Conservation (phyloP, 2,329 filamentous ascomycete species). For the Colletotrichum sp. region DNA sequence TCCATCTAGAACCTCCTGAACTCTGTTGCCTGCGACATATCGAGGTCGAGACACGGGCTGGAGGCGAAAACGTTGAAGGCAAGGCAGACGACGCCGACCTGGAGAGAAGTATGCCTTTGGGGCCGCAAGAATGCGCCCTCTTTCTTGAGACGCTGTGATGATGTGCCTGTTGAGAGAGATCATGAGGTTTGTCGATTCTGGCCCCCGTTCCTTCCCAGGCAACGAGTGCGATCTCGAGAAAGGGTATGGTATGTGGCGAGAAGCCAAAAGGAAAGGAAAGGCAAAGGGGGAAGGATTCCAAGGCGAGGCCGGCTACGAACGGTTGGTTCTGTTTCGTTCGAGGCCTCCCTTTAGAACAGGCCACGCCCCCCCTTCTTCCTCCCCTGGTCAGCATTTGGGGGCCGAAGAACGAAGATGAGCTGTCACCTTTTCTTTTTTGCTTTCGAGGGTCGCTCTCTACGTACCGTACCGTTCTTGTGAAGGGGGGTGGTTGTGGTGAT, state of each 20-base stretch:
- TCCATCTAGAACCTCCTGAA: neutral
- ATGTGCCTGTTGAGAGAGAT: neutral
- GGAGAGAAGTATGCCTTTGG: neutral
- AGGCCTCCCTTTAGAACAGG: neutral
- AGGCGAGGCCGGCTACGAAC: neutral
- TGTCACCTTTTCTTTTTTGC: neutral
- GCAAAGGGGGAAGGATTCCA: neutral
- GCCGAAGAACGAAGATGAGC: neutral
- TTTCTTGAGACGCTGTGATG: neutral
- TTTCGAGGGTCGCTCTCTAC: neutral
- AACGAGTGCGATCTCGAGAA: neutral
- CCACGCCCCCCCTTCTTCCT: neutral
- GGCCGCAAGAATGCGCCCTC: neutral
- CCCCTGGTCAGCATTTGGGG: neutral
- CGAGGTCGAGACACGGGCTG: neutral
- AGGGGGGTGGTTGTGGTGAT: neutral
- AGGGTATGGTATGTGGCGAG: neutral
- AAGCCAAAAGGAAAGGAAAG: neutral
- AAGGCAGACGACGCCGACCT: neutral
- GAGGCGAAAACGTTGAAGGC: neutral
- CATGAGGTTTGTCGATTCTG: neutral
- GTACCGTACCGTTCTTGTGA: neutral
- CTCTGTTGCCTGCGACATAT: neutral
- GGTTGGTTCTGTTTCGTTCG: neutral
- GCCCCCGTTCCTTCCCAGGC: neutral